Conservation (phyloP, 1,139 yeast species). For the Scheffersomyces illinoinensis region DNA sequence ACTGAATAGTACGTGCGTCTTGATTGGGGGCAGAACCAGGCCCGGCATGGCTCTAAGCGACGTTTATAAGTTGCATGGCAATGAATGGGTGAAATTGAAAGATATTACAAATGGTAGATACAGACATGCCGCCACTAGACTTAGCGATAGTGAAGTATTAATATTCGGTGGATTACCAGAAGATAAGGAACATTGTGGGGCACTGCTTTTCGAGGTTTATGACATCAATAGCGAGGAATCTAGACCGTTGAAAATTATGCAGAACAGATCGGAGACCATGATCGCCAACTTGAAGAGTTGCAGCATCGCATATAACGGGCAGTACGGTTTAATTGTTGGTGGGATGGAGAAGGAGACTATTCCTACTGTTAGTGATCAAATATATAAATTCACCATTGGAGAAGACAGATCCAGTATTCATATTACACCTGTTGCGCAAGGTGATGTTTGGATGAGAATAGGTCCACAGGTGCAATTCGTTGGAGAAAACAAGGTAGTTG, state of each 20-base stretch:
- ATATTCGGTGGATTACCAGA: constrained; percentile 53
- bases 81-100: constrained; percentile 33
- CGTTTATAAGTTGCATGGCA: constrained; percentile 35
- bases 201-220: constrained; percentile 19
- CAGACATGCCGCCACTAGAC: constrained; percentile 52
- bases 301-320: constrained; percentile 34
- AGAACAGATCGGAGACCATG: constrained; percentile 5
- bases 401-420: constrained; percentile 10
- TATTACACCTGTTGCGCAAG: constrained; percentile 5
- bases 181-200: constrained; percentile 6
- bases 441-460: constrained; percentile 40
- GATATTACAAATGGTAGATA: constrained; percentile 48
- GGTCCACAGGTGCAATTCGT: constrained; percentile 41
- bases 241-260: constrained; percentile 15
- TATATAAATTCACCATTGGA: constrained; percentile 33
- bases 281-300: constrained; percentile 26
- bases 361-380: constrained; percentile 33
- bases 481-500: constrained; percentile 29
- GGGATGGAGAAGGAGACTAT: constrained; percentile 43
- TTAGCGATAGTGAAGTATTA: constrained; percentile 36
- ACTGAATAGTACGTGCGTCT: constrained; percentile 24
- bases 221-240: constrained; percentile 15
- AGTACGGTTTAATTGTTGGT: constrained; percentile 52
- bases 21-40: constrained; percentile 71
- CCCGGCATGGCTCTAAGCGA: constrained; percentile 51